Conservation (phyloP, 495 filamentous ascomycete genomes). For the Chaetomidium leptoderma region DNA sequence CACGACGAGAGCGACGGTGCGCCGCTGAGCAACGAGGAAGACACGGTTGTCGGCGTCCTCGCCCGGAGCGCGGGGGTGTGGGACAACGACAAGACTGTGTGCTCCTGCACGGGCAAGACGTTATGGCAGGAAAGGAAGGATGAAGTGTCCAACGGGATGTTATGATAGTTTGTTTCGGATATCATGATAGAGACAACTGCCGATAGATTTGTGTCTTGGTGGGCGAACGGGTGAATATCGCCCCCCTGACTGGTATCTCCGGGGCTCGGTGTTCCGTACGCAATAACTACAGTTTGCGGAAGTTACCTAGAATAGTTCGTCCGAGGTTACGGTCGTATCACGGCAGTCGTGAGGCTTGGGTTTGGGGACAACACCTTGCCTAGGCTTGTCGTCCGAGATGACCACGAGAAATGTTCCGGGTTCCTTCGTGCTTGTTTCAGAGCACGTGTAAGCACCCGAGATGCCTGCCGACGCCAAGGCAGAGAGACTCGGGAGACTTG, state of each 20-base stretch:
- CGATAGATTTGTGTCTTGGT: not conserved
- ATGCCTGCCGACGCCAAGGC: not conserved
- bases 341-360: not conserved
- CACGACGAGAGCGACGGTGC: constrained; percentile 46
- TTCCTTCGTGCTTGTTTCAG: not conserved
- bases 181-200: too few relatives aligned
- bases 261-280: not conserved
- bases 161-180: constrained; percentile 40
- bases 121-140: constrained; percentile 96
- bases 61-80: constrained; percentile 92
- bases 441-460: constrained; percentile 1
- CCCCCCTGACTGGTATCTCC: not conserved
- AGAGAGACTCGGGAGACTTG: not conserved
- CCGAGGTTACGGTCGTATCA: not conserved
- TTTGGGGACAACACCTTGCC: not conserved
- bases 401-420: not conserved
- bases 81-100: constrained; percentile 98
- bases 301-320: not conserved
- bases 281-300: not conserved
- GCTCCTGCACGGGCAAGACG: constrained; percentile 92
- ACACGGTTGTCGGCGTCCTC: constrained; percentile 87
- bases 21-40: constrained; percentile 64
- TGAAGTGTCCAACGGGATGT: constrained; percentile 80
- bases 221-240: not conserved
- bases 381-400: not conserved